These are phyloP conservation scores for Aspergillus quadrilineatus DNA, from an alignment of 2,329 filamentous ascomycete species.

Conservation along the genomic window DNA sequence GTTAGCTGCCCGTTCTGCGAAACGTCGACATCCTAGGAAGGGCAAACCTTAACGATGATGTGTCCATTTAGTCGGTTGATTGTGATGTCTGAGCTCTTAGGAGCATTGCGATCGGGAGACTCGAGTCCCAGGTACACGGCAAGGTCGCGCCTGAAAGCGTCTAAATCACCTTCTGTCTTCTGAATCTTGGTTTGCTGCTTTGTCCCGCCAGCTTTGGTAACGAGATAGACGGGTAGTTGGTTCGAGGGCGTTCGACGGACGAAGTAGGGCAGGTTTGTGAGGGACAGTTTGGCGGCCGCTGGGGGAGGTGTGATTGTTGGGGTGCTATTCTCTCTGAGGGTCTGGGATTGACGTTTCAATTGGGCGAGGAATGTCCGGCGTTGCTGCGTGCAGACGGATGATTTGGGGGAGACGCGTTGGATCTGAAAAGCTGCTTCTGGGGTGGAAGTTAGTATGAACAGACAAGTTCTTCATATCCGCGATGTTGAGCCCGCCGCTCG, in stretches of 20 bases:
- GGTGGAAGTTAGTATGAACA: slow-evolving; percentile 14
- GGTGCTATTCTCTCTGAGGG: slow-evolving; percentile 29
- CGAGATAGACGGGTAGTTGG: slow-evolving; percentile 74
- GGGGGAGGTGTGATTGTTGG: slow-evolving; percentile 33
- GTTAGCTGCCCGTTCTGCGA: slow-evolving; percentile 15
- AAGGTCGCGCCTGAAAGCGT: slow-evolving; percentile 64
- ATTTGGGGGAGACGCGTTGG: slow-evolving; percentile 18
- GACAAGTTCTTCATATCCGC: not conserved
- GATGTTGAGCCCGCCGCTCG: slow-evolving; percentile 2
- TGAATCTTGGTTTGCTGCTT: slow-evolving; percentile 72
- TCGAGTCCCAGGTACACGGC: slow-evolving; percentile 57
- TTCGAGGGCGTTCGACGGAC: slow-evolving; percentile 69
- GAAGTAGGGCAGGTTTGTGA: slow-evolving; percentile 62
- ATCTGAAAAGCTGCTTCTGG: slow-evolving; percentile 26
- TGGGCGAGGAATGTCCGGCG: slow-evolving; percentile 39
- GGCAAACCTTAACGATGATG: slow-evolving; percentile 68
- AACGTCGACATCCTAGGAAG: not conserved
- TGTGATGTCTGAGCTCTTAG: slow-evolving; percentile 39
- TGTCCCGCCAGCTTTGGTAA: slow-evolving; percentile 72
- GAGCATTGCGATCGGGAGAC: slow-evolving; percentile 40
- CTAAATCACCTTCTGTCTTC: slow-evolving; percentile 72
- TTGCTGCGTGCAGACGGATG: slow-evolving; percentile 28
- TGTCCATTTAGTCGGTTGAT: slow-evolving; percentile 67
- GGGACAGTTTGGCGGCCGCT: slow-evolving; percentile 30
- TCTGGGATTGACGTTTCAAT: slow-evolving; percentile 38